These are phyloP conservation scores for Talaromyces islandicus DNA, from an alignment of 2,329 filamentous ascomycete genomes.

Conservation along the genomic window DNA sequence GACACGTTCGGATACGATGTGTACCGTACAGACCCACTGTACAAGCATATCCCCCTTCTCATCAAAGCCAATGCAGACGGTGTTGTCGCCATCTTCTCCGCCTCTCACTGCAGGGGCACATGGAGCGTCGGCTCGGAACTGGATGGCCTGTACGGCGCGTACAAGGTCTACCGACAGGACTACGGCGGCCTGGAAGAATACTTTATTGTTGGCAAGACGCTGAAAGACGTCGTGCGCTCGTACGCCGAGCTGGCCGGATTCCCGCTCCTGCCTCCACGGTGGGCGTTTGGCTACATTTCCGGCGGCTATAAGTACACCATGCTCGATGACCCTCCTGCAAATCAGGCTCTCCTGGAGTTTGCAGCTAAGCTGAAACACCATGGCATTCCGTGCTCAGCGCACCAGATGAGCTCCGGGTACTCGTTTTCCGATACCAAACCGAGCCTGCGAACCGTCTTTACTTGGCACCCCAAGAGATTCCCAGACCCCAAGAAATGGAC, in stretches of 20 bases:
- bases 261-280: slow-evolving; percentile 62
- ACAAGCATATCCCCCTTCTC: slow-evolving; percentile 69
- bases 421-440: slow-evolving; percentile 61
- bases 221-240: slow-evolving; percentile 59
- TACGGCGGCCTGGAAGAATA: slow-evolving; percentile 68
- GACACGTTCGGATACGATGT: slow-evolving; percentile 71
- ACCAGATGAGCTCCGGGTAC: slow-evolving; percentile 69
- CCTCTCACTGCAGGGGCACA: slow-evolving; percentile 56
- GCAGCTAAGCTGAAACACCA: slow-evolving; percentile 56
- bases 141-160: slow-evolving; percentile 69
- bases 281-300: slow-evolving; percentile 67
- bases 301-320: slow-evolving; percentile 60
- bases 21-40: slow-evolving; percentile 64
- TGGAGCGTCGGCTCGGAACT: slow-evolving; percentile 67
- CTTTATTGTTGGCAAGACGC: slow-evolving; percentile 58
- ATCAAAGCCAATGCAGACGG: slow-evolving; percentile 62
- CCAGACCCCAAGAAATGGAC: slow-evolving; percentile 62
- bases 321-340: slow-evolving; percentile 50
- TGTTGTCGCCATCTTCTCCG: slow-evolving; percentile 63
- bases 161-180: slow-evolving; percentile 68
- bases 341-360: slow-evolving; percentile 55
- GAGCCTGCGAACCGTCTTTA: slow-evolving; percentile 65
- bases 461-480: slow-evolving; percentile 66
- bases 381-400: slow-evolving; percentile 64
- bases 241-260: slow-evolving; percentile 65